A percentile compares a stretch with the other conserved stretches of the same genome.
These are phyloP conservation scores for Periconia sp. DNA, from an alignment of 2,329 filamentous ascomycete species.

Conservation along the genomic window DNA sequence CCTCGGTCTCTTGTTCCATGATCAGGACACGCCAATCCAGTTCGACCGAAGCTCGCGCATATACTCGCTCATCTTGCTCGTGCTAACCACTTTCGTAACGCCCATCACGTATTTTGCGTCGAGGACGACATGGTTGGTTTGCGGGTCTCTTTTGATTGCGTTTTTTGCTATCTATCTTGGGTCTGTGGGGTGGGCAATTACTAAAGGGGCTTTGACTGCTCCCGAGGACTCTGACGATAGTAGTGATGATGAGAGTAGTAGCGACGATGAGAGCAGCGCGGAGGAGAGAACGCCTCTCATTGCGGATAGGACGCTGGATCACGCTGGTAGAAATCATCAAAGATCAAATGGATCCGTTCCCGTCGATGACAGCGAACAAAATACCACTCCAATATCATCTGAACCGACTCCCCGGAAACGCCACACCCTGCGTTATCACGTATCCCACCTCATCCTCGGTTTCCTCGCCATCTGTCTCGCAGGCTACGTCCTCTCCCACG, in stretches of 20 bases:
- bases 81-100: constrained; percentile 46
- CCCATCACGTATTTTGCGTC: constrained; percentile 37
- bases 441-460: constrained; percentile 48
- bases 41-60: constrained; percentile 55
- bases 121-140: constrained; percentile 33
- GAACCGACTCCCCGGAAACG: background rate
- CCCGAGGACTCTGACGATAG: constrained; percentile 44
- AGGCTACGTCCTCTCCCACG: constrained; percentile 53
- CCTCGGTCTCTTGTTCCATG: constrained; percentile 51
- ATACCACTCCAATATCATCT: background rate
- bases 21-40: constrained; percentile 20
- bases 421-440: constrained; percentile 40
- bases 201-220: constrained; percentile 44
- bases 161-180: constrained; percentile 50
- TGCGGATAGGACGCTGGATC: constrained; percentile 14
- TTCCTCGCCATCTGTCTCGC: constrained; percentile 49
- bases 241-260: constrained; percentile 38
- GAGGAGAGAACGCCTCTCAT: constrained; percentile 6
- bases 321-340: constrained; percentile 6
- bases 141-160: constrained; percentile 45
- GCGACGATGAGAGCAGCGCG: constrained; percentile 28
- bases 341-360: background rate
- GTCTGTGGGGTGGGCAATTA: constrained; percentile 51
- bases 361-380: background rate
- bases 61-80: constrained; percentile 49